A percentile compares a stretch with the other conserved stretches of the same genome.
These are phyloP conservation scores for Saposhnikovia divaricata DNA, from an alignment of 129 eudicot species.

Conservation along the genomic window DNA sequence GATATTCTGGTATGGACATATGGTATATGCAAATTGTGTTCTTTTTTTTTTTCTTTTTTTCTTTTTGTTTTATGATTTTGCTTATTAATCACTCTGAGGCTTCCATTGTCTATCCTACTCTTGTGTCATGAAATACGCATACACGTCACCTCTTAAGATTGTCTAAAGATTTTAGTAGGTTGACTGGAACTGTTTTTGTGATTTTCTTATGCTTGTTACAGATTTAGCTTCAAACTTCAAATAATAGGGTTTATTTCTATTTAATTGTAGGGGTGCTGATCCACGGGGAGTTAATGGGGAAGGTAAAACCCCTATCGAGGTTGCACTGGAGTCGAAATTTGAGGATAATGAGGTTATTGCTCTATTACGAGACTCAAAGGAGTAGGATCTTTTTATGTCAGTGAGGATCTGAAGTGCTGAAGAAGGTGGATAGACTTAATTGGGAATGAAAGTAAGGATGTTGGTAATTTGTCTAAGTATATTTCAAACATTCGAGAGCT, in stretches of 20 bases:
- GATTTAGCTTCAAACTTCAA: neutral
- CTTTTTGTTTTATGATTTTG: neutral
- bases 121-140: neutral
- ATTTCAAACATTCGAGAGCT: neutral
- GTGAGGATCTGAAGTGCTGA: neutral
- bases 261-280: constrained; percentile 66
- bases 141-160: neutral
- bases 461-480: constrained; percentile 7
- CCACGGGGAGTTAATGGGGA: constrained; percentile 50
- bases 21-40: neutral
- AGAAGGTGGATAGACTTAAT: constrained; percentile 2
- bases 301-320: constrained; percentile 58
- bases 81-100: neutral
- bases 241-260: neutral
- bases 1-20: neutral
- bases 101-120: neutral
- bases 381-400: constrained; percentile 17
- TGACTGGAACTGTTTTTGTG: neutral
- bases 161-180: neutral
- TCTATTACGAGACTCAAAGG: constrained; percentile 40
- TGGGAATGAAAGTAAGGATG: constrained; percentile 2
- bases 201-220: neutral
- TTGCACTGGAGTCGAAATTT: constrained; percentile 59
- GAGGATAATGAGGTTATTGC: constrained; percentile 65
- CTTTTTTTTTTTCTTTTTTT: neutral